Base-by-base conservation (phyloP, 192 early-diverging fungal genomes). In the Coemansia sp. region DNA sequence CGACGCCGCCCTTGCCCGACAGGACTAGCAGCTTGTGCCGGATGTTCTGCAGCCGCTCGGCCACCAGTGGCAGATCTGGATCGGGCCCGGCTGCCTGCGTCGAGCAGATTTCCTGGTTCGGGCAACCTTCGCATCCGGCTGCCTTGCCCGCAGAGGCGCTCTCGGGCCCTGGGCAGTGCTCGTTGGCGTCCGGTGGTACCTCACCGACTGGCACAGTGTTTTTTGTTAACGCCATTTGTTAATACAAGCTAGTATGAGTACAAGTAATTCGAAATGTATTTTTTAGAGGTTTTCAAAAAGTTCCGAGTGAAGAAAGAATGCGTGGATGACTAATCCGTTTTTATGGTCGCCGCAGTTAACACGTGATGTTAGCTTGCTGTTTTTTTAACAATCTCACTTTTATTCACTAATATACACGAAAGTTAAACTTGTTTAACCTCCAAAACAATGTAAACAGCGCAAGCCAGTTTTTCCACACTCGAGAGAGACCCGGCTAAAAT, bases 1-100 rank as follows among this genome's bases (percentile, higher is more conserved):
- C 96, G 5, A 99, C 96, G 25, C 96, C 96, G 60, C 96, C 96
- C 58, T 99, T 99, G 43, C 96, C 96, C 0, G 93, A 96, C 13
- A 99, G 87, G 2, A 99, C 82, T 3, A 99, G 82, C 33, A 99
- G 81, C 64, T 95, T 96, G 82, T 92, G 89, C 57, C 84, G 84
- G 22, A 88, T 82, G 23, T 47, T 64, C 3, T 55, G 46, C 61
- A 92, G 78, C 12, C 87, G 81, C 42, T 87, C 78, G 13, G 81
- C 79, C 21, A 92, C 87, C 2, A 86, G 22, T 10, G 84, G 71
- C 19, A 92, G 66, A 61, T 84, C 90, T 46, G 91, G 91, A 71
- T 93, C 91, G 22, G 90, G 88, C 0, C 88, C 90, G 18, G 86
- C 84, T 23, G 89, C 87, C 15, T 87, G 74, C 19, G 88, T 84